phyloP scores from a whole-genome alignment of 805 yeast species.

The Pichia membranifaciens region DNA sequence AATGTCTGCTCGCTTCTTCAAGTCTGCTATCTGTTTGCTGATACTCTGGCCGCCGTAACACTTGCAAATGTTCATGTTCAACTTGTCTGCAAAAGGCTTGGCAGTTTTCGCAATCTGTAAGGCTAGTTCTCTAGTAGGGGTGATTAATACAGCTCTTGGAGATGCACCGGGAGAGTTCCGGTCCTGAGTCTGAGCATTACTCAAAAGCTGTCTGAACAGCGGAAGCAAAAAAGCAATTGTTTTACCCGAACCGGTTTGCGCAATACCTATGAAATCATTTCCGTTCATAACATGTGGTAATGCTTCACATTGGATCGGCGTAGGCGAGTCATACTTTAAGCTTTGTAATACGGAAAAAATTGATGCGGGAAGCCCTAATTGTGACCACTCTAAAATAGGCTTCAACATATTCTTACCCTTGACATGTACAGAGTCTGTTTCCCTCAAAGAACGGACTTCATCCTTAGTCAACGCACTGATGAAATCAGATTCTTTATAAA shows the following conservation, averaged over 20 bases:
- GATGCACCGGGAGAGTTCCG: conserved; percentile 51
- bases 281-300: conserved; percentile 89
- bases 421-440: conserved; percentile 61
- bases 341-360: conserved; percentile 48
- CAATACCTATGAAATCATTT: conserved; percentile 84
- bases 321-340: conserved; percentile 56
- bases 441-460: conserved; percentile 52
- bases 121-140: conserved; percentile 93
- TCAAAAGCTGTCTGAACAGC: conserved; percentile 73
- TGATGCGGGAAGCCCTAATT: conserved; percentile 66
- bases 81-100: conserved; percentile 45
- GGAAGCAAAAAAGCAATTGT: conserved; percentile 86
- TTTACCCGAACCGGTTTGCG: conserved; percentile 96
- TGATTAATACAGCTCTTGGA: conserved; percentile 71
- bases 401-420: conserved; percentile 47
- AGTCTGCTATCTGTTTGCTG: conserved; percentile 70
- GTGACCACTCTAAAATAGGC: conserved; percentile 76
- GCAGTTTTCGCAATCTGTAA: conserved; percentile 73
- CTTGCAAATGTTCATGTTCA: conserved; percentile 55
- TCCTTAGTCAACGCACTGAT: conserved; percentile 41
- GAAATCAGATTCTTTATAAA: conserved; percentile 59
- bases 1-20: conserved; percentile 73
- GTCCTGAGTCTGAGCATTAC: conserved; percentile 39
- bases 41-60: conserved; percentile 91
- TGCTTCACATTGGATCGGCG: conserved; percentile 88